Evolutionary conservation across 2,329 filamentous ascomycete genomes (phyloP).

Genomic region (Trichoderma endophyticum): DNA sequence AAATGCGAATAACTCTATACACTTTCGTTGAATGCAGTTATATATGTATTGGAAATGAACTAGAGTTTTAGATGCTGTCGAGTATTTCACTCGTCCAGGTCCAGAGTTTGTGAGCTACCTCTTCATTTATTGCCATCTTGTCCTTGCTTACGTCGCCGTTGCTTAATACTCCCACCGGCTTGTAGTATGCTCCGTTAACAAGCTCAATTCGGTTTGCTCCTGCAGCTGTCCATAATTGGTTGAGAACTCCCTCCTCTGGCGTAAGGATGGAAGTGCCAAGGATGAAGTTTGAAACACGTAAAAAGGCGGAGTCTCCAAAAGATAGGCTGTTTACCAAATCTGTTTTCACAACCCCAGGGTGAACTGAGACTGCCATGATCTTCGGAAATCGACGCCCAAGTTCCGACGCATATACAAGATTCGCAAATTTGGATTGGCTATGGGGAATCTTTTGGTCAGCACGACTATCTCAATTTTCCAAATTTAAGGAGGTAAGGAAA

Average conservation of each 20-base stretch:
- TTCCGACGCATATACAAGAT: slow-evolving; percentile 30
- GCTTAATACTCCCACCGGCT: background rate
- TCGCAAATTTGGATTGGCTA: slow-evolving; percentile 33
- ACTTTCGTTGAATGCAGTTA: background rate
- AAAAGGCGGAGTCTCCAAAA: background rate
- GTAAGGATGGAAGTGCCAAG: background rate
- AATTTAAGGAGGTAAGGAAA: background rate
- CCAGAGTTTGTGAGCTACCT: background rate
- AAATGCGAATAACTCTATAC: background rate
- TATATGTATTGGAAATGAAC: background rate
- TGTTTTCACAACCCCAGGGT: slow-evolving; percentile 30
- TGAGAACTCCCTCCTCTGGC: background rate
- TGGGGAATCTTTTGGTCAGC: slow-evolving; percentile 19
- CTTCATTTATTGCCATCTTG: background rate
- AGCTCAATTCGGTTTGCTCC: background rate
- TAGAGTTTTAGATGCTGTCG: background rate
- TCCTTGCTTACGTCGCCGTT: background rate
- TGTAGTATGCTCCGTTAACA: background rate
- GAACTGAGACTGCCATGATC: slow-evolving; percentile 27
- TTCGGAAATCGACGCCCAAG: slow-evolving; percentile 26
- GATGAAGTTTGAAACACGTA: background rate
- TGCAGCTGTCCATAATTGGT: background rate
- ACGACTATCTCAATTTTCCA: background rate
- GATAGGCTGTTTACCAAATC: slow-evolving; percentile 24
- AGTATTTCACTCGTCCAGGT: background rate